phyloP scores from a whole-genome alignment of 306 rosid genomes.

The Lathyrus sativus region DNA sequence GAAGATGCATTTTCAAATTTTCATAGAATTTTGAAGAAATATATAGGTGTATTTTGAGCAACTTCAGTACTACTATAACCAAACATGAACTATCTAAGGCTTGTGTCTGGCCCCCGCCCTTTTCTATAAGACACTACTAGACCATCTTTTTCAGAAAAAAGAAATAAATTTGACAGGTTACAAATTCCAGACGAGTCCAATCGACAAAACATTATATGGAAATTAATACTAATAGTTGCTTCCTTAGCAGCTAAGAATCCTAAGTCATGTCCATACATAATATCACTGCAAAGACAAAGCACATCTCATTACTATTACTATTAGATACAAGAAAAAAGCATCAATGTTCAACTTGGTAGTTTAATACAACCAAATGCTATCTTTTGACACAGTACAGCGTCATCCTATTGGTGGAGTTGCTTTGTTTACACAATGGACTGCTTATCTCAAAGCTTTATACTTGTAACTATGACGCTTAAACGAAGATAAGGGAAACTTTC shows the following conservation, averaged over 20 bases:
- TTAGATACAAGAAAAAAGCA: conserved; percentile 40
- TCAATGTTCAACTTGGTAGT: conserved; percentile 45
- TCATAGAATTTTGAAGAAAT: too few species aligned
- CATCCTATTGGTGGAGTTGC: conserved; percentile 48
- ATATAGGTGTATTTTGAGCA: too few species aligned
- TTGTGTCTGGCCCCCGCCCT: conserved; percentile 31
- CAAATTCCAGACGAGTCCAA: conserved; percentile 38
- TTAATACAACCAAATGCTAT: conserved; percentile 36
- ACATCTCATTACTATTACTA: conserved; percentile 34
- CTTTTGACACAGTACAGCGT: conserved; percentile 50
- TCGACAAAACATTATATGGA: conserved; percentile 32
- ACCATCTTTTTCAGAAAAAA: conserved; percentile 36
- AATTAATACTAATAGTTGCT: conserved; percentile 32
- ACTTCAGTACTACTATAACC: background rate
- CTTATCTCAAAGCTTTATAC: conserved; percentile 44
- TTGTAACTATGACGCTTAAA: conserved; percentile 39
- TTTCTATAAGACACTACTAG: conserved; percentile 25
- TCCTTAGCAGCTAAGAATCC: conserved; percentile 55
- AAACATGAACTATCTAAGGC: conserved; percentile 10
- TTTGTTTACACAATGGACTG: conserved; percentile 44
- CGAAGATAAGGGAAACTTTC: conserved; percentile 55
- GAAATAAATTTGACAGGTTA: conserved; percentile 24
- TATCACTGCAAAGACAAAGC: conserved; percentile 39
- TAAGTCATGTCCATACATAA: conserved; percentile 35
- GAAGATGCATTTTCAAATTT: too few species aligned